A percentile compares a stretch with the other conserved stretches of the same genome.
These are phyloP conservation scores for Pyrenophora tritici-repentis DNA, from an alignment of 2,329 filamentous ascomycete species.

Conservation along the genomic window DNA sequence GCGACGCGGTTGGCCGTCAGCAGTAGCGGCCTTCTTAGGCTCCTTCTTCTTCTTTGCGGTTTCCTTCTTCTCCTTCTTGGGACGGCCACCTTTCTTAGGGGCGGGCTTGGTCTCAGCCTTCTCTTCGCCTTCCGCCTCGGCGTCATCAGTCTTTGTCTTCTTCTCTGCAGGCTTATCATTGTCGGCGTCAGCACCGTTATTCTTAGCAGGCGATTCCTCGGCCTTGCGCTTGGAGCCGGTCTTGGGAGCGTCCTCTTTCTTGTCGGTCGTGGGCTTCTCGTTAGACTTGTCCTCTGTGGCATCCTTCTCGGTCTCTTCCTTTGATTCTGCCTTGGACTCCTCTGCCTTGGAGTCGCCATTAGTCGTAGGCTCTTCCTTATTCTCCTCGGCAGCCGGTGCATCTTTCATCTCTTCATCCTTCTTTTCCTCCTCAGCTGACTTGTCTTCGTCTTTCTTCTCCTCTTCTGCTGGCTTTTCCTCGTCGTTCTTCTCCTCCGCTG, in stretches of 20 bases:
- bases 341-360: slow-evolving; percentile 27
- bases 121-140: slow-evolving; percentile 35
- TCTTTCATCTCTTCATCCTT: slow-evolving; percentile 27
- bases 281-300: slow-evolving; percentile 15
- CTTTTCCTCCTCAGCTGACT: slow-evolving; percentile 23
- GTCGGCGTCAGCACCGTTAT: slow-evolving; percentile 20
- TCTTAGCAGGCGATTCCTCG: slow-evolving; percentile 30
- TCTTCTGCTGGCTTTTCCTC: slow-evolving; percentile 31
- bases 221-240: slow-evolving; percentile 45
- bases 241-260: slow-evolving; percentile 24
- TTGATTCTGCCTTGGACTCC: slow-evolving; percentile 15
- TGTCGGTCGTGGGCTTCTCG: not conserved
- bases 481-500: slow-evolving; percentile 37
- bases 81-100: slow-evolving; percentile 46
- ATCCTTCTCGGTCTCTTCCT: slow-evolving; percentile 35
- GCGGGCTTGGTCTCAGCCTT: slow-evolving; percentile 36
- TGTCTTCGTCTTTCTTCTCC: slow-evolving; percentile 31
- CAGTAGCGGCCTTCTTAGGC: slow-evolving; percentile 57
- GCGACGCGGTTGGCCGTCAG: slow-evolving; percentile 54
- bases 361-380: slow-evolving; percentile 26
- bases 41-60: slow-evolving; percentile 49
- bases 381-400: slow-evolving; percentile 1
- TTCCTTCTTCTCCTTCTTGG: slow-evolving; percentile 50
- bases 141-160: slow-evolving; percentile 32
- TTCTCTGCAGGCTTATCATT: slow-evolving; percentile 24